Base-by-base conservation (phyloP, 2,329 filamentous ascomycete genomes). In the Ploettnerulaceae sp. region DNA sequence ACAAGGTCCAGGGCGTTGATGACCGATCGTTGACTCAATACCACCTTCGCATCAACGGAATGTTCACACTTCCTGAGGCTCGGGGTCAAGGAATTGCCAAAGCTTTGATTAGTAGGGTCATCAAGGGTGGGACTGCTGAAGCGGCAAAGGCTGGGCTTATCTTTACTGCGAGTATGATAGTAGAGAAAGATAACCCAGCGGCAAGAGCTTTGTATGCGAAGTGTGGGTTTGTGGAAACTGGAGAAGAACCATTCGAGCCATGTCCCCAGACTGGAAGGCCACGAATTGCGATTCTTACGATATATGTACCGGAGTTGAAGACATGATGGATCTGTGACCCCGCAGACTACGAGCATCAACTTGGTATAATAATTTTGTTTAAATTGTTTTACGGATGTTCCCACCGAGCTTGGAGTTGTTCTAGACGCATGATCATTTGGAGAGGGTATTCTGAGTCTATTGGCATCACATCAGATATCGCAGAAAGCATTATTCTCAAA, bases 21-120 rank as follows among this genome's bases (percentile, higher is more conserved):
- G 28, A 24, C n/a, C 31, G 28, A 14, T 35, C 29, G 15, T 11
- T 20, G 22, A 32, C 47, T 6, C 7, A 38, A 28, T 45, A 60
- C 7, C 59, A 61, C 45, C 69, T 58, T 47, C 60, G 64, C 26
- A 57, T 70, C 31, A 62, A 65, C 39, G 67, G 61, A 15, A 64
- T 69, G 49, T 70, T 66, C 47, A 69, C 65, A 7, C 48, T 57
- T n/a, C 65, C 66, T 28, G 57, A 64, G 38, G 61, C 61, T 45
- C 65, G 67, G 11, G 61, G 66, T 1, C 59, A 58, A 38, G 67
- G 67, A 7, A 53, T 68, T 24, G 67, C 62, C 7, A 61, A 61
- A 45, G 54, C 55, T 2, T 53, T 70, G 20, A 59, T 67, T 37
- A 55, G 57, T 24, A 55, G 49, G 8, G 62, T 61, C 12, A 53